Conservation (phyloP, 164 flowering plant species). For the Aristolochia fimbriata region DNA sequence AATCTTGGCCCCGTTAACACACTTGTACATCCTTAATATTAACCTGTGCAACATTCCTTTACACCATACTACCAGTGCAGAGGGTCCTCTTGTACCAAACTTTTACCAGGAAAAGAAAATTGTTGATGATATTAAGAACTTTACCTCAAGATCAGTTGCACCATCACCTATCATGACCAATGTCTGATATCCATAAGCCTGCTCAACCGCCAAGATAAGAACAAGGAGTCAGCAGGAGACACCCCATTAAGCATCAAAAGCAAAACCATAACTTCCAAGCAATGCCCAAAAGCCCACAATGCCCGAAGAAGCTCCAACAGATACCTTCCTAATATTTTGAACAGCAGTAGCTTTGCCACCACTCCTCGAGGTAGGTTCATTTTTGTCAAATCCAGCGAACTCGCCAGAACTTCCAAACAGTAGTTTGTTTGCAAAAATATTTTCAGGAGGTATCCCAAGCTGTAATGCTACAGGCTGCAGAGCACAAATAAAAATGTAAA, state of each 20-base stretch:
- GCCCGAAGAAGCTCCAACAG: not conserved
- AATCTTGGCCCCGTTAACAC: no score
- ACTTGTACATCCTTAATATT: no score
- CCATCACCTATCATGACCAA: conserved; percentile 99
- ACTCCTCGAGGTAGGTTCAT: conserved; percentile 93
- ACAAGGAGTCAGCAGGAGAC: conserved; percentile 1
- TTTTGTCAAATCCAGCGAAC: conserved; percentile 67
- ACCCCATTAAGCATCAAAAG: not conserved
- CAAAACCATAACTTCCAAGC: no score
- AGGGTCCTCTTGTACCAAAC: no score
- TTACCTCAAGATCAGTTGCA: conserved; percentile 95
- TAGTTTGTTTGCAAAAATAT: conserved; percentile 81
- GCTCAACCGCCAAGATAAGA: conserved; percentile 12
- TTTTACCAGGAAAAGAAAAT: no score
- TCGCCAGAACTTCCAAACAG: conserved; percentile 73
- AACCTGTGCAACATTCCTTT: no score
- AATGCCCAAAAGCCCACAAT: not conserved
- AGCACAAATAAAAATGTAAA: conserved; percentile 2
- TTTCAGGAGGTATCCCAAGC: conserved; percentile 72
- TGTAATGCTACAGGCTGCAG: conserved; percentile 80
- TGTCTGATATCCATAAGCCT: conserved; percentile 65
- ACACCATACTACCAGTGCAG: no score
- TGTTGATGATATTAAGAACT: not conserved
- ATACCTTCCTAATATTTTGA: conserved; percentile 66
- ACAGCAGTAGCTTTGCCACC: conserved; percentile 97